phyloP scores from a whole-genome alignment of 1,284 basidiomycete genomes.

The Ceratobasidium sp. region DNA sequence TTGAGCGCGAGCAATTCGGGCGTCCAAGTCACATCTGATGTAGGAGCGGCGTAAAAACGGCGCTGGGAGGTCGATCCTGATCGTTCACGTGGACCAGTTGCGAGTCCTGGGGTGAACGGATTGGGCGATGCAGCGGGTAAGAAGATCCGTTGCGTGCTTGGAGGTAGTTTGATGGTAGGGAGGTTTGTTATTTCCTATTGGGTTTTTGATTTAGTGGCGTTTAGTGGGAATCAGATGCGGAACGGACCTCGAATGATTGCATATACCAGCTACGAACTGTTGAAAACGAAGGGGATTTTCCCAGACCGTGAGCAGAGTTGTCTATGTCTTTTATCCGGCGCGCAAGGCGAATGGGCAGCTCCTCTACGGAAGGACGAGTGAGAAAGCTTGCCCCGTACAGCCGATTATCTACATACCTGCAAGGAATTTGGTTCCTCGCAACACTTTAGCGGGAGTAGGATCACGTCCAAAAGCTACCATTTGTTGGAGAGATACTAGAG shows the following conservation, averaged over 20 bases:
- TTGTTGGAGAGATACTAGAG: conserved; percentile 28
- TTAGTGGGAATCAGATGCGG: neutral
- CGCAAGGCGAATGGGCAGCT: conserved; percentile 23
- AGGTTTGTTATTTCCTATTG: conserved; percentile 24
- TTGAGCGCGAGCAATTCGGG: conserved; percentile 34
- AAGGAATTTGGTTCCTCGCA: conserved; percentile 34
- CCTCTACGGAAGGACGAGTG: neutral
- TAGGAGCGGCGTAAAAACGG: conserved; percentile 20
- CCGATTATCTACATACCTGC: conserved; percentile 5
- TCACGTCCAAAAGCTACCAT: conserved; percentile 34
- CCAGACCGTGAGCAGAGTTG: conserved; percentile 24
- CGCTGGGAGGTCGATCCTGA: conserved; percentile 8
- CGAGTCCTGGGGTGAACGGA: conserved; percentile 5
- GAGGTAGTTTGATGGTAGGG: conserved; percentile 34
- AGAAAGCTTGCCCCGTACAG: neutral
- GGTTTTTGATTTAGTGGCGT: neutral
- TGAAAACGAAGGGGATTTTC: conserved; percentile 21
- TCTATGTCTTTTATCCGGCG: conserved; percentile 35
- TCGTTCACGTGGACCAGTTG: neutral
- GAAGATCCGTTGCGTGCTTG: conserved; percentile 33
- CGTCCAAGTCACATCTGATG: conserved; percentile 21
- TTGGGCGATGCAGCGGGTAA: conserved; percentile 25
- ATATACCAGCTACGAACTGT: conserved; percentile 35
- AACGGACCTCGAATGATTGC: conserved; percentile 25
- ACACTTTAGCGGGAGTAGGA: conserved; percentile 23